Base-by-base conservation (phyloP, 2,329 filamentous ascomycete genomes). In the Aureobasidium subglaciale region DNA sequence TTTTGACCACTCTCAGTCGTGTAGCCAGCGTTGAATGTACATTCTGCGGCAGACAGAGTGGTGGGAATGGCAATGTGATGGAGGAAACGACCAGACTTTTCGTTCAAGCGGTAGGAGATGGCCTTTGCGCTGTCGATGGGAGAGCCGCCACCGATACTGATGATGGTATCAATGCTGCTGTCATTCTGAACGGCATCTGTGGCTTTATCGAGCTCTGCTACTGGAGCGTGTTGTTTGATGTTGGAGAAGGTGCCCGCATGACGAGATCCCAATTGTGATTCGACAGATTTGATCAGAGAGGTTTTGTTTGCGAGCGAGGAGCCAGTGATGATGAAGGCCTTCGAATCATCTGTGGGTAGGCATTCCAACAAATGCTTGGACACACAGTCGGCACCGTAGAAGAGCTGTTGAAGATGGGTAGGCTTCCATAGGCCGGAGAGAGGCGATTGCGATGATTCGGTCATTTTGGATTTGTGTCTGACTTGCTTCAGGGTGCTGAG, bases 321-420 rank as follows among this genome's bases (percentile, higher is more conserved):
- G 22, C 78, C 78, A 1, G 79, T 82, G 41, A 82, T 75, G 62
- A 82, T 78, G 67, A 81, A 82, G 1, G 78, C 79, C 67, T 79
- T 80, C 50, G 77, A 79, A 3, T 62, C 64, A 3, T 67, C 62
- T 10, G 58, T 69, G 0, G 72, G 77, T 0, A 81, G 71, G 49
- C 68, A 71, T 18, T 70, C 67, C 11, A 76, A 58, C 2, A 81
- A 67, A 59, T 81, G 69, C 9, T 73, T 71, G 56, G 70, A 57
- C 3, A 81, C 78, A 7, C 71, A 74, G 24, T 70, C 63, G 4
- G 73, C 63, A 13, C 78, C 78, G 59, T 81, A 81, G 65, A 75
- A 73, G 5, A 81, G 69, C 20, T 69, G 70, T 55, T 77, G 69
- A 8, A 80, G 69, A 55, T 76, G 75, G 1, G 71, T 75, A 0